Base-by-base conservation (phyloP, 2,329 filamentous ascomycete species). In the Diplodia corticola region DNA sequence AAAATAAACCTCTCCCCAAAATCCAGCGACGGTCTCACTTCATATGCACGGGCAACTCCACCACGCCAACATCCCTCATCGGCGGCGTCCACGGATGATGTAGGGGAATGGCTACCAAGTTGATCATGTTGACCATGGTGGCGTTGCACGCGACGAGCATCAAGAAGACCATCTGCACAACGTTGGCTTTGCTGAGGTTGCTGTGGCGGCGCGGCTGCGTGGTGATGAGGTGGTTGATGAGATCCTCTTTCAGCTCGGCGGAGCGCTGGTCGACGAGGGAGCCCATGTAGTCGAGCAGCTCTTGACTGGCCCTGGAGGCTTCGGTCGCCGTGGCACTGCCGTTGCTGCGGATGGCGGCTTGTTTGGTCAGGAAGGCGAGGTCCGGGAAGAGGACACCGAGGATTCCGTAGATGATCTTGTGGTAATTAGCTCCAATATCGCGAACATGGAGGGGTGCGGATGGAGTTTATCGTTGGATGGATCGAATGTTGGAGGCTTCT, bases 141-240 rank as follows among this genome's bases (percentile, higher is more conserved):
- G 82, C 83, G 44, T 84, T 85, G 2, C 82, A 82, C 0, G 83
- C 82, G 1, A 83, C 82, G 1, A 85, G 77, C 5, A 84, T 74
- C 7, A 85, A 72, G 70, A 84, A 84, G 0, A 82, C 80, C 54
- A 84, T 82, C 65, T 83, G 80, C 0, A 83, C 69, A 13, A 69
- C 73, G 64, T 77, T 74, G 5, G 69, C 64, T 60, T 67, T 73
- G 13, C 70, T 63, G 20, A 79, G 69, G 64, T 76, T 67, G 3
- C 76, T 75, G 3, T 71, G 73, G 12, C 70, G 73, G 12, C 70
- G 72, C 50, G 77, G 67, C 63, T 75, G 70, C 28, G 71, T 70
- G 17, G 67, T 69, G 49, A 74, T 69, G 10, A 76, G 75, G 28
- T 79, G 79, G 73, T 79, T 82, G 69, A 84, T 80, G 5, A 84